Conservation (phyloP, 2,329 filamentous ascomycete species). For the Beauveria varroae region DNA sequence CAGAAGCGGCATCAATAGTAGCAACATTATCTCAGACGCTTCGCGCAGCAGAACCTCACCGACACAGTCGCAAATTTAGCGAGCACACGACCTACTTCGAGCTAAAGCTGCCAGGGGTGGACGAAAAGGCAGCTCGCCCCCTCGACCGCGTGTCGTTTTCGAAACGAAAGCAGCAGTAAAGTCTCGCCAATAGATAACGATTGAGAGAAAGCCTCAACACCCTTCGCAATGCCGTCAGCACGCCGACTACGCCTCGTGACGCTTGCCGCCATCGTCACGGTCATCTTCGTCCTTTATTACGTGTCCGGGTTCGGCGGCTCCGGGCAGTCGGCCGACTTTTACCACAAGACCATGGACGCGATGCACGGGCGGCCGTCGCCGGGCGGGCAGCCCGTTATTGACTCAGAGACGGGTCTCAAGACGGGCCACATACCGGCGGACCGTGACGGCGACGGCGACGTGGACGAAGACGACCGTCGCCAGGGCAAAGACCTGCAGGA, state of each 20-base stretch:
- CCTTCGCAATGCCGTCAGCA: conserved; percentile 53
- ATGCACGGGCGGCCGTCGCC: conserved; percentile 32
- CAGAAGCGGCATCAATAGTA: not conserved
- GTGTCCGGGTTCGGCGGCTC: conserved; percentile 45
- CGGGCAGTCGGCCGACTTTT: conserved; percentile 47
- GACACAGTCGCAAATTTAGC: not conserved
- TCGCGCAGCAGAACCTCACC: not conserved
- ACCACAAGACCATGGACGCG: conserved; percentile 51
- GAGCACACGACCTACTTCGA: not conserved
- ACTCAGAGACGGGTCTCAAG: conserved; percentile 30
- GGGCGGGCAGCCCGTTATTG: conserved; percentile 31
- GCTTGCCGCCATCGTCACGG: conserved; percentile 54
- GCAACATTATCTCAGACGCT: not conserved
- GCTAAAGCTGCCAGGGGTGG: conserved; percentile 6
- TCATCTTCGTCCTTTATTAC: conserved; percentile 67
- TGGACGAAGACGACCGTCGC: conserved; percentile 48
- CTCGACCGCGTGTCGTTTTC: not conserved
- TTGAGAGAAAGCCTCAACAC: not conserved
- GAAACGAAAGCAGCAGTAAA: too few relatives aligned
- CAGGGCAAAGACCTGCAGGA: conserved; percentile 46
- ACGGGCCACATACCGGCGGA: conserved; percentile 36
- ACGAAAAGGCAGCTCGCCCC: not conserved
- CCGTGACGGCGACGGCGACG: conserved; percentile 46
- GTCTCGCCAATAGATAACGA: not conserved
- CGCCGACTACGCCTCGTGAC: conserved; percentile 62